Conservation (phyloP, 2,329 filamentous ascomycete genomes). For the Colletotrichum siamense region DNA sequence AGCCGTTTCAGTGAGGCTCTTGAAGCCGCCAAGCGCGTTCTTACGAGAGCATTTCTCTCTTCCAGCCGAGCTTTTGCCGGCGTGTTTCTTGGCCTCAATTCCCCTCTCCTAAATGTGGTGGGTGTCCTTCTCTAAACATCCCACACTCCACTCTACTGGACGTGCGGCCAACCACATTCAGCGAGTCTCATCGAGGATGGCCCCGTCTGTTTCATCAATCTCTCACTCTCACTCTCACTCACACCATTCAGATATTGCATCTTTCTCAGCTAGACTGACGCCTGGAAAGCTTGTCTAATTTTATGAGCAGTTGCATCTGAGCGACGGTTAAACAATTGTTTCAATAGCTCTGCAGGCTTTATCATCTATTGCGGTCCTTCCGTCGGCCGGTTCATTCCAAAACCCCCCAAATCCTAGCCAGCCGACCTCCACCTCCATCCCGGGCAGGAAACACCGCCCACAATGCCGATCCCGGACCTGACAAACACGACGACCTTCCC, state of each 20-base stretch:
- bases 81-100: not conserved
- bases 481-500: conserved; percentile 37
- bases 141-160: not conserved
- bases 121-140: not conserved
- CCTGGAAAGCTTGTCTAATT: not conserved
- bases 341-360: not conserved
- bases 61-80: not conserved
- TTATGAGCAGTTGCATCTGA: not conserved
- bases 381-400: not conserved
- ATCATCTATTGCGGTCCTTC: not conserved
- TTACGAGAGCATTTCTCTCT: not conserved
- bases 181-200: not conserved
- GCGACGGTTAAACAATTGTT: not conserved
- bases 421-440: not conserved
- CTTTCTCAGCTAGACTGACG: not conserved
- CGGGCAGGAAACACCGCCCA: not conserved
- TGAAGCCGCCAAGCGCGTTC: not conserved
- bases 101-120: not conserved
- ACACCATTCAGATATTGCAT: not conserved
- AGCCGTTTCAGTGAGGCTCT: conserved; percentile 9
- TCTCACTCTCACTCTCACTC: conserved; percentile 5
- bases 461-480: conserved; percentile 34
- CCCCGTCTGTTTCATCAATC: not conserved
- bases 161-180: not conserved
- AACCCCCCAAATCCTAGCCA: not conserved